These are phyloP conservation scores for Ophiostoma quercus DNA, from an alignment of 2,329 filamentous ascomycete genomes.

Conservation along the genomic window DNA sequence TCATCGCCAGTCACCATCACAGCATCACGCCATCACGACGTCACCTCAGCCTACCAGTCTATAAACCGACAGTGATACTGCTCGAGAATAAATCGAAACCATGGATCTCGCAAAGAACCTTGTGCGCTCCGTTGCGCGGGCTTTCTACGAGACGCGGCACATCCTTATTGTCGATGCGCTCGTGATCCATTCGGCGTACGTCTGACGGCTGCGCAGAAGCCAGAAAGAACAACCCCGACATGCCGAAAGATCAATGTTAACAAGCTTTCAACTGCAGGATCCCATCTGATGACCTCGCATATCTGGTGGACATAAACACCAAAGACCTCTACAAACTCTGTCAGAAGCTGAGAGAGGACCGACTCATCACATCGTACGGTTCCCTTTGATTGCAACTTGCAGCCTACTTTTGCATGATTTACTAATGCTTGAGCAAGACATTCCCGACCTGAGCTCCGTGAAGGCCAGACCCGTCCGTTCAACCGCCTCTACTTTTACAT, in stretches of 20 bases:
- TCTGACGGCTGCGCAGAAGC: constrained; percentile 3
- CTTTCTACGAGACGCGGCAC: constrained; percentile 81
- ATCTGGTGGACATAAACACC: constrained; percentile 80
- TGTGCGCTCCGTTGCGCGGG: constrained; percentile 77
- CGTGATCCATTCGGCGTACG: constrained; percentile 74
- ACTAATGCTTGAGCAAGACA: constrained; percentile 43
- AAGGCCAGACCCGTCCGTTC: constrained; percentile 74
- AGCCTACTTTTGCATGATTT: background rate
- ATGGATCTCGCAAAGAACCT: constrained; percentile 65
- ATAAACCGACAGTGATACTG: background rate
- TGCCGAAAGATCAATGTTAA: constrained; percentile 35
- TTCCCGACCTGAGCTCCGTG: constrained; percentile 69
- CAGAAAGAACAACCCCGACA: constrained; percentile 29
- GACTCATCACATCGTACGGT: constrained; percentile 70
- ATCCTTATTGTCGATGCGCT: constrained; percentile 82
- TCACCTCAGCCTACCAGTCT: background rate
- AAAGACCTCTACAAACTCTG: constrained; percentile 90
- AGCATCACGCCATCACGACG: background rate
- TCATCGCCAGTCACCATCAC: background rate
- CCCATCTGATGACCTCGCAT: constrained; percentile 80
- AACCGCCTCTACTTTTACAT: constrained; percentile 96
- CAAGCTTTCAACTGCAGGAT: constrained; percentile 36
- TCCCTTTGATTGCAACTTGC: constrained; percentile 16
- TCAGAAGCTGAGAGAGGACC: constrained; percentile 77
- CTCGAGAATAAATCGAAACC: background rate